These are phyloP conservation scores for Lathyrus aphaca DNA, from an alignment of 306 rosid species.

Conservation along the genomic window DNA sequence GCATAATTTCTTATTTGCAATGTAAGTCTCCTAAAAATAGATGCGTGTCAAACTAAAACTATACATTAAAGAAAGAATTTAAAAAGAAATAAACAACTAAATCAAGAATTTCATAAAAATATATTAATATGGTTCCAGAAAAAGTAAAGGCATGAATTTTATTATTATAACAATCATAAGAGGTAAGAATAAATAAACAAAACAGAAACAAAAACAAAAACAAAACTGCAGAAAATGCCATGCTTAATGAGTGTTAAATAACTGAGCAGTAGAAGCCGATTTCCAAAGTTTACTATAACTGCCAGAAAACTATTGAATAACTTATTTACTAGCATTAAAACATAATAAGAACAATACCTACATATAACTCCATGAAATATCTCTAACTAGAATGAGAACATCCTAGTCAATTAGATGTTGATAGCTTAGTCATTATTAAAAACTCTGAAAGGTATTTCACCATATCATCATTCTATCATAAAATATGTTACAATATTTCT, in stretches of 20 bases:
- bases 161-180: conserved; percentile 21
- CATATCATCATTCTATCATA: background rate
- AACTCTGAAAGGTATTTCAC: conserved; percentile 13
- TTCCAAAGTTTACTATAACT: conserved; percentile 12
- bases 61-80: too few species aligned
- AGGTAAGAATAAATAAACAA: background rate
- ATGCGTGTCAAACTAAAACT: too few species aligned
- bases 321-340: background rate
- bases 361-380: conserved; percentile 24
- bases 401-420: background rate
- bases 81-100: too few species aligned
- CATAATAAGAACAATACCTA: conserved; percentile 3
- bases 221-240: background rate
- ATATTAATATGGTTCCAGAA: too few species aligned
- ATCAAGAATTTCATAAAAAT: too few species aligned
- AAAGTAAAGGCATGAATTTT: conserved; percentile 6
- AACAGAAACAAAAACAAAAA: conserved; percentile 23
- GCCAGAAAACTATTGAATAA: background rate
- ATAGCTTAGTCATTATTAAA: background rate
- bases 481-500: conserved; percentile 2
- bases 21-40: too few species aligned
- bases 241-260: background rate
- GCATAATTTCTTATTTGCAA: background rate
- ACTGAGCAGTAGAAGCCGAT: conserved; percentile 10
- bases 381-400: conserved; percentile 7